phyloP scores from a whole-genome alignment of 768 basidiomycete species.

The Tricholoma sp. region DNA sequence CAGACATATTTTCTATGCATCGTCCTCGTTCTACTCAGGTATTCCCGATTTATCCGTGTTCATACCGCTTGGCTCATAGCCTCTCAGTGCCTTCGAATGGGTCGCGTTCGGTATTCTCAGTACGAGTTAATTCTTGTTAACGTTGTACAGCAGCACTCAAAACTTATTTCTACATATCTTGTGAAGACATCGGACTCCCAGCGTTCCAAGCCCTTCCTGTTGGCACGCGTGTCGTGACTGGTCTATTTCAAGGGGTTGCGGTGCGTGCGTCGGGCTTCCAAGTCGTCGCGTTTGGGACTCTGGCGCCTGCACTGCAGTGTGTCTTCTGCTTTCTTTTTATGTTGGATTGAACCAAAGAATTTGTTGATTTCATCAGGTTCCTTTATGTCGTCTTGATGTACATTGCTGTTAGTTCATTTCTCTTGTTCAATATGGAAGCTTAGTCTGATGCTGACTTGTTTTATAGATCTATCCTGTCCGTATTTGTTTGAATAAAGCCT shows the following conservation, averaged over 20 bases:
- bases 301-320: constrained; percentile 70
- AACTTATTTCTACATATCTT: not conserved
- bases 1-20: constrained; percentile 71
- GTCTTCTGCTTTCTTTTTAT: constrained; percentile 14
- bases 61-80: not conserved
- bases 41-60: constrained; percentile 7
- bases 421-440: not conserved
- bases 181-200: constrained; percentile 35
- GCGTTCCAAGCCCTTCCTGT: constrained; percentile 32
- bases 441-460: not conserved
- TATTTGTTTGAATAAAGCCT: not conserved
- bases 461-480: constrained; percentile 39
- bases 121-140: constrained; percentile 17
- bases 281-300: constrained; percentile 38
- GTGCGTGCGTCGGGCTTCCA: constrained; percentile 49
- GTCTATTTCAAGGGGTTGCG: constrained; percentile 51
- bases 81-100: constrained; percentile 57
- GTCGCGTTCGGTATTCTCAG: constrained; percentile 61
- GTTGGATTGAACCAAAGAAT: not conserved
- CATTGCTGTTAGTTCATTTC: constrained; percentile 40
- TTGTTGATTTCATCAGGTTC: constrained; percentile 34
- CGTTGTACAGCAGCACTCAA: not conserved
- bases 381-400: constrained; percentile 80
- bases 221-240: constrained; percentile 36
- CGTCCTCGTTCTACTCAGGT: constrained; percentile 54